Conservation (phyloP, 2,329 filamentous ascomycete species). For the Alternaria gaisen region DNA sequence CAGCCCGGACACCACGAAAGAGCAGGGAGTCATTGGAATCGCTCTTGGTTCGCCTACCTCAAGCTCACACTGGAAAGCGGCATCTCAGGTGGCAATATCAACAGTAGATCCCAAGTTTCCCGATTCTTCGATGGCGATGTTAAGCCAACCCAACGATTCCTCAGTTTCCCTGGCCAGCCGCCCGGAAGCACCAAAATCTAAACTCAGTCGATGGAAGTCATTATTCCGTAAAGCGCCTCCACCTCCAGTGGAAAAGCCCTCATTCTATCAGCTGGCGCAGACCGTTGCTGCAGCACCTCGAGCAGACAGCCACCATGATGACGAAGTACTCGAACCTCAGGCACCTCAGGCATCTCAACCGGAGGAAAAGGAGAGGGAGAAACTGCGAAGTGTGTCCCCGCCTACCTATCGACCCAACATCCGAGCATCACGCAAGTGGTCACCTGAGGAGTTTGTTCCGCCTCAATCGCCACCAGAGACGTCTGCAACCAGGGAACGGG, state of each 20-base stretch:
- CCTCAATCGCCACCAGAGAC: slow-evolving; percentile 21
- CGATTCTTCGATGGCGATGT: slow-evolving; percentile 22
- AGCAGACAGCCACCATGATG: slow-evolving; percentile 46
- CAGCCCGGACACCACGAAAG: slow-evolving; percentile 40
- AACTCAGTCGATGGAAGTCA: slow-evolving; percentile 52
- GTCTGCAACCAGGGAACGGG: slow-evolving; percentile 25
- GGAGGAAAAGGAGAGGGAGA: slow-evolving; percentile 30
- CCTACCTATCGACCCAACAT: slow-evolving; percentile 43
- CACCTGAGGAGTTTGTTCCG: slow-evolving; percentile 21
- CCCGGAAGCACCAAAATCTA: slow-evolving; percentile 40
- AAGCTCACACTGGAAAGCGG: slow-evolving; percentile 40
- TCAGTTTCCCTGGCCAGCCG: slow-evolving; percentile 19
- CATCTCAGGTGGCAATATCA: slow-evolving; percentile 29
- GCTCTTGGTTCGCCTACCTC: slow-evolving; percentile 51
- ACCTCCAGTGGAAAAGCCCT: slow-evolving; percentile 33
- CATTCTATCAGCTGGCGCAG: slow-evolving; percentile 49
- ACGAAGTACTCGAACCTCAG: slow-evolving; percentile 32
- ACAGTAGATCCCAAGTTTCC: slow-evolving; percentile 9
- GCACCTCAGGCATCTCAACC: slow-evolving; percentile 19
- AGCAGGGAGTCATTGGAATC: slow-evolving; percentile 49
- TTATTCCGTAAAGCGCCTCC: slow-evolving; percentile 47
- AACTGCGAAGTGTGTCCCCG: slow-evolving; percentile 32
- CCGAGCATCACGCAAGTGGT: slow-evolving; percentile 41
- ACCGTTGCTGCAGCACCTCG: slow-evolving; percentile 32
- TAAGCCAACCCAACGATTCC: slow-evolving; percentile 12